phyloP scores from a whole-genome alignment of 2,329 filamentous ascomycete species.

The Stylonectria norvegica region DNA sequence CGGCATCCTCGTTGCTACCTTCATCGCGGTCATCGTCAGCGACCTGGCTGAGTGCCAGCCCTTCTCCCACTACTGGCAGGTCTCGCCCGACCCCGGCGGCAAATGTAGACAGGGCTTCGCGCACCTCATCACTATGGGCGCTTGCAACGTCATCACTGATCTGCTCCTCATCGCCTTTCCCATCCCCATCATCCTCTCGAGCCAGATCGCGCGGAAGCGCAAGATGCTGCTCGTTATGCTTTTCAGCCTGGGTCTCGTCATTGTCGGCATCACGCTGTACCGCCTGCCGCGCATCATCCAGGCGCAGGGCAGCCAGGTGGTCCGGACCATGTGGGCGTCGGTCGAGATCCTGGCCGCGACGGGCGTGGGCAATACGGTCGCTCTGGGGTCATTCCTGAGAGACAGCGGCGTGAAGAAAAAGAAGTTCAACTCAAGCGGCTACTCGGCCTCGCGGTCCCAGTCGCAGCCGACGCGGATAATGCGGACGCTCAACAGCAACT shows the following conservation, averaged over 20 bases:
- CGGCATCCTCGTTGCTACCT: slow-evolving; percentile 67
- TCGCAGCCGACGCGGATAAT: slow-evolving; percentile 20
- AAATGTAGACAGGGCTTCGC: slow-evolving; percentile 79
- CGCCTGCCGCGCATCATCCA: slow-evolving; percentile 71
- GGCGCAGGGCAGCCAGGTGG: slow-evolving; percentile 69
- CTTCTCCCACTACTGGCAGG: slow-evolving; percentile 69
- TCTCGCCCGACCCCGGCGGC: slow-evolving; percentile 74
- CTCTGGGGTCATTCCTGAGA: slow-evolving; percentile 83
- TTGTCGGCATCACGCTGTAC: slow-evolving; percentile 73
- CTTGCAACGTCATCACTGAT: slow-evolving; percentile 80
- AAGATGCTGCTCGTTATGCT: slow-evolving; percentile 74
- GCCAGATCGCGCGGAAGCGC: slow-evolving; percentile 67
- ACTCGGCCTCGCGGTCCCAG: slow-evolving; percentile 24
- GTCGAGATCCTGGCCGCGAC: slow-evolving; percentile 84
- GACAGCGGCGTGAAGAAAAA: slow-evolving; percentile 83
- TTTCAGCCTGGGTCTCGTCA: slow-evolving; percentile 73
- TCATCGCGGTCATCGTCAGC: slow-evolving; percentile 72
- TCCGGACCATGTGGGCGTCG: slow-evolving; percentile 80
- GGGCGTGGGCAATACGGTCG: slow-evolving; percentile 77
- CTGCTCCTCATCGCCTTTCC: slow-evolving; percentile 79
- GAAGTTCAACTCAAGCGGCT: slow-evolving; percentile 62
- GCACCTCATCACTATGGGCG: slow-evolving; percentile 80
- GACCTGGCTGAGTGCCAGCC: slow-evolving; percentile 78
- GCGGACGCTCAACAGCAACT: slow-evolving; percentile 19
- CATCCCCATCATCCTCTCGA: slow-evolving; percentile 79